These are phyloP conservation scores for Acanthamoeba lugdunensis DNA, from an alignment of 208 protist genomes.

Conservation along the genomic window DNA sequence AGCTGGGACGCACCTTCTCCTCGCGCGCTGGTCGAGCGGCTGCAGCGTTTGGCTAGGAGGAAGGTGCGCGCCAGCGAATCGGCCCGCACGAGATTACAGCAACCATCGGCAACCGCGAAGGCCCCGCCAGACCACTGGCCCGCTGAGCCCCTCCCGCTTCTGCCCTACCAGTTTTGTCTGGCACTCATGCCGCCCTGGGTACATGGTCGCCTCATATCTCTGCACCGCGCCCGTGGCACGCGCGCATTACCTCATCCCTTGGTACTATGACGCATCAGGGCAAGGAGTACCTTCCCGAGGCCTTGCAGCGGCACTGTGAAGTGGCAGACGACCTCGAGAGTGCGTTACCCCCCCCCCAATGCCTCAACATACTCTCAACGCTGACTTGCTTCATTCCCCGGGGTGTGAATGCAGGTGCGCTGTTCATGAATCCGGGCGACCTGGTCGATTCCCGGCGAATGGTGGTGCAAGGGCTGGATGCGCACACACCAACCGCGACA, in stretches of 20 bases:
- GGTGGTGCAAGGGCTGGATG: not conserved
- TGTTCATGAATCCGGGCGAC: constrained; percentile 54
- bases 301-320: not conserved
- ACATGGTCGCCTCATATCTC: not conserved
- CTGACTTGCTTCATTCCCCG: not conserved
- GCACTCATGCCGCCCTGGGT: constrained; percentile 56
- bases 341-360: not conserved
- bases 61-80: not conserved
- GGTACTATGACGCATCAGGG: not conserved
- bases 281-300: not conserved
- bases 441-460: not conserved
- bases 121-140: not conserved
- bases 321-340: not conserved
- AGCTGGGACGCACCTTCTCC: constrained; percentile 39
- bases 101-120: not conserved
- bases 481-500: not conserved
- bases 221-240: not conserved
- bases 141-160: not conserved
- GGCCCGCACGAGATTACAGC: not conserved
- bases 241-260: not conserved
- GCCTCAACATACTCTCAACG: not conserved
- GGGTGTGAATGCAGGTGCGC: not conserved
- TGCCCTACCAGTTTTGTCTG: constrained; percentile 44
- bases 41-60: not conserved
- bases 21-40: not conserved